Evolutionary conservation across 345 rosid species (phyloP), one percentile per base, ranked within the genome.

Genomic region (Camelina neglecta): DNA sequence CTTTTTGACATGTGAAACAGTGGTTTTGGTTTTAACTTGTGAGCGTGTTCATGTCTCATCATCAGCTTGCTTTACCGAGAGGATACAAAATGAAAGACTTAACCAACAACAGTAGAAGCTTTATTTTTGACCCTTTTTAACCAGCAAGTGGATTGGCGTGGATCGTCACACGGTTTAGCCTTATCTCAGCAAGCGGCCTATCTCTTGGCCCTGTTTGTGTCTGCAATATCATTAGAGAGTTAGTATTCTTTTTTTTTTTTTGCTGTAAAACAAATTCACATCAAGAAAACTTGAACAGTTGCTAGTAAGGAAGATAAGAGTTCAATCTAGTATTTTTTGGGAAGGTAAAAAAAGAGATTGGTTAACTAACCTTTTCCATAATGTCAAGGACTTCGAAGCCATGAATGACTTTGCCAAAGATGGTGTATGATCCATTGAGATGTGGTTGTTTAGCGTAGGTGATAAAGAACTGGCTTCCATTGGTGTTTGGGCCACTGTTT

Each of bases 101-200:
- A 29, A 29, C 31, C 31, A 29, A 59, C 49, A 48, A 2, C 31
- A 36, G 13, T 73, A 61, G 3, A 49, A 50, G 29, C 60, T 23
- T 24, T 26, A 0, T 4, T 29, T 75, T 18, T 11, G 41, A 35
- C 81, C 31, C 31, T 4, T 29, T 29, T 47, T 85, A 95, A 67
- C 86, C 98, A 72, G 99, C 97, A 21, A 92, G 98, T 24, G 99
- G 99, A 75, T 95, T 95, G 55, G 99, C 99, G 65, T 95, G 99
- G 77, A 89, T 85, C 0, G 99, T 92, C 65, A 95, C 90, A 8
- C 97, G 96, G 81, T 95, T 95, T 71, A 95, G 74, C 81, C 99
- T 85, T 70, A 95, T 90, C 86, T 95, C 99, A 4, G 99, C 99
- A 55, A 90, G 98, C 24, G 99, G 99, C 69, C 93, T 80, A 81